Conservation (phyloP, 1,139 yeast genomes). For the Scheffersomyces illinoinensis region DNA sequence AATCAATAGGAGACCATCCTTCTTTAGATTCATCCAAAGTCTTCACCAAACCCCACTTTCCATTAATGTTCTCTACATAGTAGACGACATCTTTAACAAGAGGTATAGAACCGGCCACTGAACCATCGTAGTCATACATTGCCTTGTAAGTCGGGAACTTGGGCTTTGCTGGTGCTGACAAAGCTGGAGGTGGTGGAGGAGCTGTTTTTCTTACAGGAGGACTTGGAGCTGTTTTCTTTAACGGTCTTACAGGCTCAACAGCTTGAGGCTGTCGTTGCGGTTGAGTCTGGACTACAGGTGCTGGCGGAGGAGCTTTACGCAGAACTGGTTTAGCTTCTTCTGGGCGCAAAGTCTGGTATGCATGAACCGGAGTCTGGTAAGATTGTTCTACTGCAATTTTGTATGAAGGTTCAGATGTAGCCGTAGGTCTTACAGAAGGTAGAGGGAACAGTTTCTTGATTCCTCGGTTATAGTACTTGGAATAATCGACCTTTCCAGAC, state of each 20-base stretch:
- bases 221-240: constrained; percentile 37
- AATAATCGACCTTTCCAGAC: constrained; percentile 42
- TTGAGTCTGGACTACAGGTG: constrained; percentile 5
- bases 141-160: constrained; percentile 81
- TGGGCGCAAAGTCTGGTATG: constrained; percentile 9
- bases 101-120: constrained; percentile 80
- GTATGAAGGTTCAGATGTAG: constrained; percentile 1
- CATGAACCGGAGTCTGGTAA: background rate
- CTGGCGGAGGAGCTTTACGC: constrained; percentile 11
- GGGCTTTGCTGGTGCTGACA: constrained; percentile 62
- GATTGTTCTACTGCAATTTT: background rate
- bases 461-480: constrained; percentile 44
- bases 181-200: constrained; percentile 55
- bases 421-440: constrained; percentile 8
- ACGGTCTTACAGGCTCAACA: constrained; percentile 24
- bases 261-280: constrained; percentile 6
- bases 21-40: constrained; percentile 71
- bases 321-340: constrained; percentile 9
- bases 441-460: constrained; percentile 8
- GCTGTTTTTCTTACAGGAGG: constrained; percentile 46
- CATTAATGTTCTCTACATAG: constrained; percentile 71
- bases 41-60: constrained; percentile 88
- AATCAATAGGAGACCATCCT: constrained; percentile 98
- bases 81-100: constrained; percentile 74
- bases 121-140: constrained; percentile 85